Base-by-base conservation (phyloP, 1,284 basidiomycete genomes). In the Hemileia vastatrix region DNA sequence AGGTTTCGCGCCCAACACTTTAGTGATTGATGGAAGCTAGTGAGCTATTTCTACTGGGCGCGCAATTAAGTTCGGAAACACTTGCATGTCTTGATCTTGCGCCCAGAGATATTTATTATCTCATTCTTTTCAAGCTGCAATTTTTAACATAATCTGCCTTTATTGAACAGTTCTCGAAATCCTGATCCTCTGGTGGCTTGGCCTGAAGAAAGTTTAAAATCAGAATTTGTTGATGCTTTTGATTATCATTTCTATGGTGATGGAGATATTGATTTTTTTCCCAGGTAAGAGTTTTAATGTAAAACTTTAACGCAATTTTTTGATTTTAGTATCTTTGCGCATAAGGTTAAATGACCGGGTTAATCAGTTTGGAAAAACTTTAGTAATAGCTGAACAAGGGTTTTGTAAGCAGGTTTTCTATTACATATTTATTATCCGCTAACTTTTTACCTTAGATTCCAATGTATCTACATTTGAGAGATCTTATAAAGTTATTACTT, bases 21-120 rank as follows among this genome's bases (percentile, higher is more conserved):
- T 62, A 44, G 60, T 62, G 6, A 62, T 62, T 52, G 60, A 62
- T 62, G 60, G 60, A 31, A 62, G 60, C 47, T 62, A 55, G 60
- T 62, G 33, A 19, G 56, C 21, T 48, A 8, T 23, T 11, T 57
- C 33, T 32, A 9, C 4, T 31, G 27, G 19, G 21, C 1, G 23
- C 32, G 11, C 40, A 6, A 4, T 19, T 19, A 9, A 19, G 8
- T 6, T 47, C 21, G 1, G 33, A 45, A 55, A 45, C 8, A 6
- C 5, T 24, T 45, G 9, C 13, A 2, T 47, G 8, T 6, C 44
- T 5, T 8, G 6, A 6, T 19, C 19, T 3, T 8, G 19, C 18
- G 11, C 21, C 31, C 21, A 50, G 49, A 23, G 21, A 21, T n/a
- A n/a, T 6, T 6, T 18, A 47, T 8, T 21, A 18, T 21, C 44